Evolutionary conservation across 257 asterid genomes (phyloP).

Genomic region (Solanum chmielewskii): DNA sequence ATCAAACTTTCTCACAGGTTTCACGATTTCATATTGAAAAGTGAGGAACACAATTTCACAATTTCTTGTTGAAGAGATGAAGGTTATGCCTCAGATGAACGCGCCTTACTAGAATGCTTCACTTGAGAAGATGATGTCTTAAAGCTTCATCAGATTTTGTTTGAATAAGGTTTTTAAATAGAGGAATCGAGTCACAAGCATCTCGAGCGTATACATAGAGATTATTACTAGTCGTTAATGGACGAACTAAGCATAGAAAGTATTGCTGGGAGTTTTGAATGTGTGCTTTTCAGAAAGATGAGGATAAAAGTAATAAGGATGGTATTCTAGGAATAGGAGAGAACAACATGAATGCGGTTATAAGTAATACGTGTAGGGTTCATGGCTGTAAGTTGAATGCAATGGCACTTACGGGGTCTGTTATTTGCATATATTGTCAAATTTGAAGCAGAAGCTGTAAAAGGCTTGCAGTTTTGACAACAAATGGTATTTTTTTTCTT

Average conservation of each 20-base stretch:
- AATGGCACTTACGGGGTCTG: constrained; percentile 48
- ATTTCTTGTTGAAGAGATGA: too few species aligned
- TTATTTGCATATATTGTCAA: constrained; percentile 62
- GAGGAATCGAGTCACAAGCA: constrained; percentile 9
- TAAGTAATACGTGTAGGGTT: too few species aligned
- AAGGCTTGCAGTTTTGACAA: constrained; percentile 57
- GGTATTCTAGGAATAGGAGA: too few species aligned
- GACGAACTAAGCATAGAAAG: constrained; percentile 62
- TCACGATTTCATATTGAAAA: too few species aligned
- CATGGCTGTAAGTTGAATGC: neutral
- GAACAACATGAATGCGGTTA: too few species aligned
- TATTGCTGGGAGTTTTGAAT: constrained; percentile 66
- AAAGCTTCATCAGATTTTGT: too few species aligned
- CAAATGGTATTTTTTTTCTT: constrained; percentile 34
- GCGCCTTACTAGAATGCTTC: too few species aligned
- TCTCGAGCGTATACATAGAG: constrained; percentile 54
- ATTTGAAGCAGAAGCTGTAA: constrained; percentile 69
- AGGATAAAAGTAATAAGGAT: constrained; percentile 17
- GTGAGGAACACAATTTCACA: too few species aligned
- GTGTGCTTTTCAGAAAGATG: constrained; percentile 55
- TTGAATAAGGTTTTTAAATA: too few species aligned
- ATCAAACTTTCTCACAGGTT: too few species aligned
- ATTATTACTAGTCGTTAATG: constrained; percentile 72
- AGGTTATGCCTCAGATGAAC: too few species aligned
- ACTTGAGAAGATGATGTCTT: too few species aligned